These are phyloP conservation scores for Chaetomiaceae sp. DNA, from an alignment of 2,329 filamentous ascomycete species.

Conservation along the genomic window DNA sequence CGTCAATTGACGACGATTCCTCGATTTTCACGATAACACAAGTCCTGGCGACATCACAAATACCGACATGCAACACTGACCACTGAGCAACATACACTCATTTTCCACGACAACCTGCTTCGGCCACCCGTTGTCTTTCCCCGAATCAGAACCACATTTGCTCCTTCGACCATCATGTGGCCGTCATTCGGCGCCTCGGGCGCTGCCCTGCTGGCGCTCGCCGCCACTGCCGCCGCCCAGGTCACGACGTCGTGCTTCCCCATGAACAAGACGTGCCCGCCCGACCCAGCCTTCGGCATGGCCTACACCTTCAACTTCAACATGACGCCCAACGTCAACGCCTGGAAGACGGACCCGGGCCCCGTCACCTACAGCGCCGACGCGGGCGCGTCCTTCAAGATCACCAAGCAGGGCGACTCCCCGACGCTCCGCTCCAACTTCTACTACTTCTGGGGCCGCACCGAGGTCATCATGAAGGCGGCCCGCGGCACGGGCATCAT, in stretches of 20 bases:
- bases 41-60: constrained; percentile 16
- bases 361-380: constrained; percentile 56
- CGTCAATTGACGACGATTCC: neutral
- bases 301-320: constrained; percentile 63
- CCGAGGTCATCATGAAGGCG: constrained; percentile 74
- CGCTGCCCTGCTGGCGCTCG: constrained; percentile 38
- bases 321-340: constrained; percentile 49
- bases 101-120: neutral
- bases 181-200: constrained; percentile 31
- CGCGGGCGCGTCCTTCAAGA: constrained; percentile 66
- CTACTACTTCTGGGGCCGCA: constrained; percentile 81
- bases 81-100: neutral
- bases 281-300: constrained; percentile 66
- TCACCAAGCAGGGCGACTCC: constrained; percentile 66
- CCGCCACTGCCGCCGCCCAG: constrained; percentile 58
- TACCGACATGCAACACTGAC: constrained; percentile 15
- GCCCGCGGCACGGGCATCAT: constrained; percentile 72
- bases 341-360: constrained; percentile 68
- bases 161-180: constrained; percentile 21
- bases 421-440: constrained; percentile 75
- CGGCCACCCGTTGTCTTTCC: neutral
- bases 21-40: constrained; percentile 4
- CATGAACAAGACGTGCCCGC: constrained; percentile 62
- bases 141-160: neutral
- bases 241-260: constrained; percentile 67